Evolutionary conservation across 495 filamentous ascomycete species (phyloP), one percentile per base, ranked within the genome.

Genomic region (Jackrogersella minutella): DNA sequence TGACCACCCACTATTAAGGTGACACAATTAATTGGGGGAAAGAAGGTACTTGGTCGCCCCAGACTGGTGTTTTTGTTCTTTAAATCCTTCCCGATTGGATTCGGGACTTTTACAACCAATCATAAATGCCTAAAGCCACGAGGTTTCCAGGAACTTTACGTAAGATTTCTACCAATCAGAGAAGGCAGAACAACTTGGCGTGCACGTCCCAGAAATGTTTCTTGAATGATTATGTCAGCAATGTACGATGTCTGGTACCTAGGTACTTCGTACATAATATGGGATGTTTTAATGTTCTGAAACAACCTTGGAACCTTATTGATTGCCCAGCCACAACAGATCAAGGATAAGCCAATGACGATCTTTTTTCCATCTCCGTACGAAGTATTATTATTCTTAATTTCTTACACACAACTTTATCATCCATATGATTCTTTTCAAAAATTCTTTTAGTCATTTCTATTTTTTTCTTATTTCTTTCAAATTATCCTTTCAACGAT

Each of bases 1-100:
- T 43, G 51, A 46, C 66, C n/a, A n/a, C n/a, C n/a, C 66, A 55
- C 8, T 43, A 34, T 57, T 53, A 9, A 55, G 66, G 66, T 62
- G 66, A 65, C 44, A 61, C 57, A 40, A 51, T 58, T 65, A 61
- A 65, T 69, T 65, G 61, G 66, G 51, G 57, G 37, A 51, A 37
- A 47, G 19, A 49, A 30, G 60, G 5, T 54, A 30, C 50, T 54
- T 53, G 33, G 24, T 46, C 22, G 55, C 58, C 55, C 66, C 66
- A 52, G 44, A 24, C 50, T 51, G 51, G 44, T 11, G 58, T 60
- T 44, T 64, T 55, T 55, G 46, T 41, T 6, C 41, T 47, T 30
- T 5, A 64, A 69, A 69, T 69, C 61, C 66, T 65, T 69, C 61
- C 66, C 66, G 66, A 65, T 69, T 69, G 61, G 66, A 62, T 34